phyloP scores from a whole-genome alignment of 2,329 filamentous ascomycete species.

The Fusarium anthophilum region DNA sequence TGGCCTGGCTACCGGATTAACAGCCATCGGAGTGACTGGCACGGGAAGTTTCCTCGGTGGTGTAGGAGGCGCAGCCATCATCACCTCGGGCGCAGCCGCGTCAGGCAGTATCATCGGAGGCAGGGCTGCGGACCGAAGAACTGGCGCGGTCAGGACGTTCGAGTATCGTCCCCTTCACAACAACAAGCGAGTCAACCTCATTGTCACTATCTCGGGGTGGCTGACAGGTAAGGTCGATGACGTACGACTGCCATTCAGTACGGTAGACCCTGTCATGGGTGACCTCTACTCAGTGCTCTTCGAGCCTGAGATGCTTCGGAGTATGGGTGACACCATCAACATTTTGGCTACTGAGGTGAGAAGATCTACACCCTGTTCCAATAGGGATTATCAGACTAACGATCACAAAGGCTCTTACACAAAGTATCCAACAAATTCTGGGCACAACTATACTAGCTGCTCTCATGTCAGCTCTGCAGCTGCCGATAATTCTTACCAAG shows the following conservation, averaged over 20 bases:
- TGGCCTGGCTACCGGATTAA: conserved; percentile 92
- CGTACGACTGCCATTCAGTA: conserved; percentile 93
- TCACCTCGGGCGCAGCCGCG: conserved; percentile 87
- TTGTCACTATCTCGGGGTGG: conserved; percentile 96
- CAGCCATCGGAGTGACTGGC: conserved; percentile 90
- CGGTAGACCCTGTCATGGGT: conserved; percentile 96
- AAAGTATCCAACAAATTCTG: conserved; percentile 94
- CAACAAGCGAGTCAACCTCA: conserved; percentile 95
- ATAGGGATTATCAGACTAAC: background rate
- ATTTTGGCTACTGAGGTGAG: conserved; percentile 95
- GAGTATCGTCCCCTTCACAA: conserved; percentile 97
- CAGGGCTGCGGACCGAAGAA: conserved; percentile 85
- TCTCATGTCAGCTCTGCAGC: conserved; percentile 90
- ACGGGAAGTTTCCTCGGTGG: conserved; percentile 91
- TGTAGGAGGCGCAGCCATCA: conserved; percentile 90
- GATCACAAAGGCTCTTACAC: conserved; percentile 78
- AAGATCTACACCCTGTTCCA: conserved; percentile 33
- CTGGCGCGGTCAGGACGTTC: conserved; percentile 92
- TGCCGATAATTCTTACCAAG: conserved; percentile 94
- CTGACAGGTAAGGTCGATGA: conserved; percentile 99
- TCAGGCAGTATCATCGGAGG: conserved; percentile 89
- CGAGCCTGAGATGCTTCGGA: conserved; percentile 97
- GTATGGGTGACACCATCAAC: conserved; percentile 98
- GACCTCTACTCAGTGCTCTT: conserved; percentile 97
- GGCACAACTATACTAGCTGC: conserved; percentile 88